These are phyloP conservation scores for Diospyros kaki DNA, from an alignment of 148 eudicot genomes.

Conservation along the genomic window DNA sequence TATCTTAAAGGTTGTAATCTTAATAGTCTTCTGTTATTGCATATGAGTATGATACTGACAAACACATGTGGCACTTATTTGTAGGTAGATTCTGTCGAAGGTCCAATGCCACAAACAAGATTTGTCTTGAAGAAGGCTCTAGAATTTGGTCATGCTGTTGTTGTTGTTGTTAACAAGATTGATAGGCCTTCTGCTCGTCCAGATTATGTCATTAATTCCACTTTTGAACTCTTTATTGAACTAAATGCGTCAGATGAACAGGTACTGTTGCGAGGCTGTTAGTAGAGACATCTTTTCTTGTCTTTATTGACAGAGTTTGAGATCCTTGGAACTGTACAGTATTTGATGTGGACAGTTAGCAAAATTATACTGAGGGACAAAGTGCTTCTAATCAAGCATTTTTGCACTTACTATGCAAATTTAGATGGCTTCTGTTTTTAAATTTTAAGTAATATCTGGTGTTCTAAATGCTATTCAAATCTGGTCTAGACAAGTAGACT, in stretches of 20 bases:
- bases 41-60: constrained; percentile 4
- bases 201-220: constrained; percentile 86
- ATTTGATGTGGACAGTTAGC: not conserved
- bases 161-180: constrained; percentile 93
- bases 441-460: not conserved
- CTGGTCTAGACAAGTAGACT: not conserved
- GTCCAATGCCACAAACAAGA: constrained; percentile 99
- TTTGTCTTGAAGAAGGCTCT: constrained; percentile 96
- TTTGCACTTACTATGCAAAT: not conserved
- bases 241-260: constrained; percentile 94
- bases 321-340: not conserved
- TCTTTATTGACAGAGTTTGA: not conserved
- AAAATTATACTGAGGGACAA: not conserved
- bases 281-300: not conserved
- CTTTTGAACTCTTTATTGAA: constrained; percentile 96
- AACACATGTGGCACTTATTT: constrained; percentile 18
- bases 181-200: constrained; percentile 99
- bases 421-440: not conserved
- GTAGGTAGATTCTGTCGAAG: constrained; percentile 99
- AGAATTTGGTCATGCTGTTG: constrained; percentile 96
- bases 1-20: not conserved
- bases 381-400: not conserved
- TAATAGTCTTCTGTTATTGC: not conserved
- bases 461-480: not conserved
- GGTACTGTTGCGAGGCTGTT: constrained; percentile 36